Conservation (phyloP, 2,329 filamentous ascomycete species). For the Biscogniauxia sp. region DNA sequence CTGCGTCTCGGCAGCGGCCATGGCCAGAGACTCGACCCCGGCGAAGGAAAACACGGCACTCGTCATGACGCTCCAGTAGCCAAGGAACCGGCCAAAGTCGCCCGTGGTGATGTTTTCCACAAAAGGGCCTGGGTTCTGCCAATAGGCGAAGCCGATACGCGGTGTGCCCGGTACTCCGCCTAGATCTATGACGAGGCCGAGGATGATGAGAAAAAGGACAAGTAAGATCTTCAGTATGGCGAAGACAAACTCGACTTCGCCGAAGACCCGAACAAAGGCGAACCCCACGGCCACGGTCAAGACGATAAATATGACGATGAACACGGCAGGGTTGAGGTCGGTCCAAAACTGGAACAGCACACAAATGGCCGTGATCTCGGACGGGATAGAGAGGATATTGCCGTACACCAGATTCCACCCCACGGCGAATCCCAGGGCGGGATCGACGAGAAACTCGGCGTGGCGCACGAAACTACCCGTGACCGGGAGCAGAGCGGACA, state of each 20-base stretch:
- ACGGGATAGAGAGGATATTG: constrained; percentile 51
- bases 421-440: constrained; percentile 55
- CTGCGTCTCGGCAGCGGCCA: constrained; percentile 54
- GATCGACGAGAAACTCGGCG: constrained; percentile 59
- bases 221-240: constrained; percentile 57
- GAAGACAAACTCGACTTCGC: constrained; percentile 56
- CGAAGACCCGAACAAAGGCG: constrained; percentile 56
- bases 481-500: constrained; percentile 60
- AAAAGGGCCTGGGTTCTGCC: constrained; percentile 66
- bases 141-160: constrained; percentile 65
- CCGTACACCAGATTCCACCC: constrained; percentile 57
- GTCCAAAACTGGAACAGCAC: constrained; percentile 65
- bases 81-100: constrained; percentile 60
- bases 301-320: constrained; percentile 51
- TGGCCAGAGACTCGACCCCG: constrained; percentile 51
- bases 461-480: constrained; percentile 62
- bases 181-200: constrained; percentile 61
- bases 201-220: constrained; percentile 60
- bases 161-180: constrained; percentile 59
- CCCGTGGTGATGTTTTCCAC: constrained; percentile 62
- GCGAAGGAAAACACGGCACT: constrained; percentile 47
- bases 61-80: constrained; percentile 51
- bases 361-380: constrained; percentile 62
- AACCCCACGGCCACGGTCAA: constrained; percentile 57
- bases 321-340: constrained; percentile 51